phyloP scores from a whole-genome alignment of 768 basidiomycete species.

The Kwoniella shandongensis region DNA sequence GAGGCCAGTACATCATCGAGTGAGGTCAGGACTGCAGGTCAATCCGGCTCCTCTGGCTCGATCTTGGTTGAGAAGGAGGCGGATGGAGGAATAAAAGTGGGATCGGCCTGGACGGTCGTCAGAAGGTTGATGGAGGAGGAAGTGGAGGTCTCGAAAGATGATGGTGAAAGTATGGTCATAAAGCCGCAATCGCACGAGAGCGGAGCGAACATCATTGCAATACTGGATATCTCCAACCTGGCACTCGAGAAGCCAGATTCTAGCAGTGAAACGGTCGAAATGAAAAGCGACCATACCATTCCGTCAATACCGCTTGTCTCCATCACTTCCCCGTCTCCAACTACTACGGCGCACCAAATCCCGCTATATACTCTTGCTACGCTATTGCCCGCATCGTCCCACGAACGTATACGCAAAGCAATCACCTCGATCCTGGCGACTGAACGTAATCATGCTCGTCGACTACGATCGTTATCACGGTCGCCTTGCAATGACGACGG shows the following conservation, averaged over 20 bases:
- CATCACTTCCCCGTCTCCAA: neutral
- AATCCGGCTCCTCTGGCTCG: no score
- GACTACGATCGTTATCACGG: neutral
- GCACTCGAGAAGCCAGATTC: neutral
- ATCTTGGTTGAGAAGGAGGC: no score
- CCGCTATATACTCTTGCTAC: slow-evolving; percentile 4
- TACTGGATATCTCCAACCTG: slow-evolving; percentile 10
- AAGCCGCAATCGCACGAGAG: no score
- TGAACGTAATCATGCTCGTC: neutral
- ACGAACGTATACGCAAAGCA: neutral
- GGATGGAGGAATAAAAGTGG: no score
- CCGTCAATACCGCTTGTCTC: slow-evolving; percentile 8
- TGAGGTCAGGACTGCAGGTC: no score
- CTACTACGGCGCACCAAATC: neutral
- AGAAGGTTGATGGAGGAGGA: neutral
- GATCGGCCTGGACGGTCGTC: no score
- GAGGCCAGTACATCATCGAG: no score
- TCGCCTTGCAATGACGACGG: no score
- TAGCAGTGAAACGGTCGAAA: neutral
- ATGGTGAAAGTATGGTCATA: no score
- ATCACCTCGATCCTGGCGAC: slow-evolving; percentile 5
- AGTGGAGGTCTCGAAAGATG: no score
- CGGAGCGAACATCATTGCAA: slow-evolving; percentile 3
- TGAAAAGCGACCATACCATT: no score
- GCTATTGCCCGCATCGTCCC: neutral